These are phyloP conservation scores for Saccharomyces eubayanus DNA, from an alignment of 805 yeast species.

Conservation along the genomic window DNA sequence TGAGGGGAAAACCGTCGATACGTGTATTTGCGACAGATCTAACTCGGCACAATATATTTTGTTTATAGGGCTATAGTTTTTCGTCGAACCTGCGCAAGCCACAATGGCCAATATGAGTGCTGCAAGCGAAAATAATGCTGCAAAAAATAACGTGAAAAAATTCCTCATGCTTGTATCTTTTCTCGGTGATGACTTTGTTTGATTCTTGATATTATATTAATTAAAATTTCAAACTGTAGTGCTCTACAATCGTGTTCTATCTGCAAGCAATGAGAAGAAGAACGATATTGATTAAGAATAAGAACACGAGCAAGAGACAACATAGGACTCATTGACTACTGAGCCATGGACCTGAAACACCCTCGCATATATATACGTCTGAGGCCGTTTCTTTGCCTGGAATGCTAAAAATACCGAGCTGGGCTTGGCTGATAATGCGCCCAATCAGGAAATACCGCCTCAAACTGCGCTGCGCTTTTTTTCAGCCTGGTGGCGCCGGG, in stretches of 20 bases:
- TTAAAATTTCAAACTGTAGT: too few species aligned
- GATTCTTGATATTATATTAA: neutral
- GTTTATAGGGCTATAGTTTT: slow-evolving; percentile 35
- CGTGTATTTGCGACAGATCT: slow-evolving; percentile 32
- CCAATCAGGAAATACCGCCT: neutral
- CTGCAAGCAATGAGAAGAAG: neutral
- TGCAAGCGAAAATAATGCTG: slow-evolving; percentile 31
- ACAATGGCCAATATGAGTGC: slow-evolving; percentile 41
- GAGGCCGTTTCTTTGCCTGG: neutral
- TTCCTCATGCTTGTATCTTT: slow-evolving; percentile 13
- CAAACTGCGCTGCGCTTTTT: neutral
- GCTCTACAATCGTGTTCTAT: neutral
- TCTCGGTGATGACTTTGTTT: neutral
- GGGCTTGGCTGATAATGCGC: neutral
- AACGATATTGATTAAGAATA: neutral
- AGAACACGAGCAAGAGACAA: neutral
- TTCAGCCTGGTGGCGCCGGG: neutral
- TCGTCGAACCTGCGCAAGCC: slow-evolving; percentile 46
- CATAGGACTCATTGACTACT: neutral
- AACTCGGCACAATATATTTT: slow-evolving; percentile 42
- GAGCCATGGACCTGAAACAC: neutral
- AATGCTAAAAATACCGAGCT: neutral
- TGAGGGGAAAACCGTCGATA: slow-evolving; percentile 10
- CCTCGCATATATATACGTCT: neutral
- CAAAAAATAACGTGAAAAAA: slow-evolving; percentile 13